Percentiles rank a stretch among this genome's conserved stretches.
Conservation (phyloP, 306 rosid genomes). For the Pyrus communis region DNA sequence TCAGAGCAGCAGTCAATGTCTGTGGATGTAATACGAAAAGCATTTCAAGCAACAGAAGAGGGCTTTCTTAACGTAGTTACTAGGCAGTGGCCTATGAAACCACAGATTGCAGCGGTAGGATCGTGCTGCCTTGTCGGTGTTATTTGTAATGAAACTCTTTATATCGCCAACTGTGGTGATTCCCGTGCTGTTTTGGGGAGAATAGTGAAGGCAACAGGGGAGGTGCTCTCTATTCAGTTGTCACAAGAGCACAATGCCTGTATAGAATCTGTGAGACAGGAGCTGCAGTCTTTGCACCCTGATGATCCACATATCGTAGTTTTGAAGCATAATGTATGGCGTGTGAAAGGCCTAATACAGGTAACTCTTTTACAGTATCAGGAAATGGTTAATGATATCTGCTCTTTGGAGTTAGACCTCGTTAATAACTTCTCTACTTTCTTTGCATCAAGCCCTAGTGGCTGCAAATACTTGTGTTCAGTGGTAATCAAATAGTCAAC, state of each 20-base stretch:
- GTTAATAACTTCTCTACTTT: not conserved
- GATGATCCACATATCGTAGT: constrained; percentile 76
- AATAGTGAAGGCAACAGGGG: constrained; percentile 65
- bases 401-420: not conserved
- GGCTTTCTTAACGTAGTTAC: constrained; percentile 70
- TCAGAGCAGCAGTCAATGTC: constrained; percentile 77
- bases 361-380: constrained; percentile 21
- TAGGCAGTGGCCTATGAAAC: constrained; percentile 51
- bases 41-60: constrained; percentile 88
- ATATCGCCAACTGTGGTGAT: constrained; percentile 76
- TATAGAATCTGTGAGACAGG: constrained; percentile 71
- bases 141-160: constrained; percentile 63
- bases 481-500: not conserved
- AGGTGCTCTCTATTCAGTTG: constrained; percentile 65
- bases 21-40: constrained; percentile 71
- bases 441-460: not conserved
- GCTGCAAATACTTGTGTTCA: not conserved
- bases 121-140: constrained; percentile 89
- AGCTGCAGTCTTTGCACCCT: constrained; percentile 79
- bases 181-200: constrained; percentile 94
- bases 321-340: constrained; percentile 89
- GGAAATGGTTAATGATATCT: not conserved
- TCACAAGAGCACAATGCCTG: constrained; percentile 75
- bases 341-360: constrained; percentile 86
- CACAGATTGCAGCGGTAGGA: constrained; percentile 93